Conservation (phyloP, 78 protist genomes). For the Anaeramoeba flamelloides region DNA sequence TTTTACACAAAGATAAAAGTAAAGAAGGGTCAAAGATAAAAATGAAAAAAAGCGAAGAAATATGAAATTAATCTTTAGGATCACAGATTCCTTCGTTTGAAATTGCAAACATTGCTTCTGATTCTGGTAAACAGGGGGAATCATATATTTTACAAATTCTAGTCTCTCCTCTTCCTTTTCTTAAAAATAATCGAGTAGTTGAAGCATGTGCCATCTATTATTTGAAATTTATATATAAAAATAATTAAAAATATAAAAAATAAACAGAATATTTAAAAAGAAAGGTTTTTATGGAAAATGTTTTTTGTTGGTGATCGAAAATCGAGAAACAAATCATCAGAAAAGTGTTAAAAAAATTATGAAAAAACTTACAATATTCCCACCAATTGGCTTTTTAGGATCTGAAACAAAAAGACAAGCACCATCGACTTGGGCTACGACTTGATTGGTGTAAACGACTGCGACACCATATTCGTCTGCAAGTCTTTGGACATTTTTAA, state of each 20-base stretch:
- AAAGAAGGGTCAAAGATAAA: no score
- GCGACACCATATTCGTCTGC: slow-evolving; percentile 96
- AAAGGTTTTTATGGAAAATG: no score
- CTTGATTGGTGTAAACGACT: slow-evolving; percentile 94
- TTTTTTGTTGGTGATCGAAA: no score
- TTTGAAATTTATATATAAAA: no score
- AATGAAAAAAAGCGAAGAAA: neutral
- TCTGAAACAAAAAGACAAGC: slow-evolving; percentile 37
- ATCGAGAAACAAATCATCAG: no score
- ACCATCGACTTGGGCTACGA: slow-evolving; percentile 82
- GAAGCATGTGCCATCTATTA: slow-evolving; percentile 99
- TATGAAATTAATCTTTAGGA: neutral
- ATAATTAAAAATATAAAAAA: no score
- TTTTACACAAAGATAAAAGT: no score
- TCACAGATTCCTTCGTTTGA: slow-evolving; percentile 17
- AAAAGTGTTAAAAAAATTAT: no score
- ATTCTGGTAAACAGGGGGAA: slow-evolving; percentile 20
- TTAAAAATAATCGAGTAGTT: slow-evolving; percentile 56
- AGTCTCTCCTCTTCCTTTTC: slow-evolving; percentile 21
- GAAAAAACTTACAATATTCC: no score
- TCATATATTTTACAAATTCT: slow-evolving; percentile 20
- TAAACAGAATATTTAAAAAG: no score
- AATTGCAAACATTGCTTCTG: slow-evolving; percentile 20
- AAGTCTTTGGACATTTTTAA: slow-evolving; percentile 67
- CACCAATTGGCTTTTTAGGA: slow-evolving; percentile 18